These are phyloP conservation scores for Apiospora arundinis DNA, from an alignment of 2,329 filamentous ascomycete genomes.

Conservation along the genomic window DNA sequence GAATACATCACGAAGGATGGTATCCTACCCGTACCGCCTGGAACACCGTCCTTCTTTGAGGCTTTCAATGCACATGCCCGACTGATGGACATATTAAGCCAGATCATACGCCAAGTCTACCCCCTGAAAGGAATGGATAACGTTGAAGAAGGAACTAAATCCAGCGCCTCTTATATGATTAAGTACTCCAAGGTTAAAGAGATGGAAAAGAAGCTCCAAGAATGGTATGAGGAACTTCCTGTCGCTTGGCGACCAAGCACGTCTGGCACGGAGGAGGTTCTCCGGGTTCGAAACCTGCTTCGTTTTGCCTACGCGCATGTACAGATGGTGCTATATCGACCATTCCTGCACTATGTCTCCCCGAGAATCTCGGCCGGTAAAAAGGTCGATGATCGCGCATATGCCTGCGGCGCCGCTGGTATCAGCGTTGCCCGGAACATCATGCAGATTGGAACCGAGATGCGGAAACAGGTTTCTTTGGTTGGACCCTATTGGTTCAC, in stretches of 20 bases:
- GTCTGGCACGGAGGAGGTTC: conserved; percentile 75
- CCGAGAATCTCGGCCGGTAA: conserved; percentile 62
- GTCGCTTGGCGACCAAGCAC: conserved; percentile 79
- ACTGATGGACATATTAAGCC: conserved; percentile 68
- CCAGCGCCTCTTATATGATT: conserved; percentile 63
- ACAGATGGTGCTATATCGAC: conserved; percentile 82
- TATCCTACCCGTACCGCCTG: conserved; percentile 61
- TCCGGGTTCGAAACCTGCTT: conserved; percentile 80
- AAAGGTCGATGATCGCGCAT: conserved; percentile 76
- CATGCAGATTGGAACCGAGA: conserved; percentile 79
- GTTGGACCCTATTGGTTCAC: conserved; percentile 88
- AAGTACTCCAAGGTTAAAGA: conserved; percentile 68
- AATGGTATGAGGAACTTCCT: conserved; percentile 73
- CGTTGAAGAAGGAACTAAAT: conserved; percentile 46
- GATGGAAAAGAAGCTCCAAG: conserved; percentile 67
- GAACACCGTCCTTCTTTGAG: conserved; percentile 64
- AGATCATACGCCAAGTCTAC: conserved; percentile 70
- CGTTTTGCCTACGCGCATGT: conserved; percentile 83
- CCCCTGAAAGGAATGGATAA: conserved; percentile 63
- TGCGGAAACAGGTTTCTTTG: conserved; percentile 76
- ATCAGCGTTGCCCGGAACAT: conserved; percentile 74
- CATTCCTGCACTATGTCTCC: conserved; percentile 84
- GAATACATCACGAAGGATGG: conserved; percentile 67
- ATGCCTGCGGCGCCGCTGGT: conserved; percentile 71
- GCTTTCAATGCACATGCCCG: conserved; percentile 71